Conservation (phyloP, 176 grass and related monocot genomes). For the Triticum turgidum region DNA sequence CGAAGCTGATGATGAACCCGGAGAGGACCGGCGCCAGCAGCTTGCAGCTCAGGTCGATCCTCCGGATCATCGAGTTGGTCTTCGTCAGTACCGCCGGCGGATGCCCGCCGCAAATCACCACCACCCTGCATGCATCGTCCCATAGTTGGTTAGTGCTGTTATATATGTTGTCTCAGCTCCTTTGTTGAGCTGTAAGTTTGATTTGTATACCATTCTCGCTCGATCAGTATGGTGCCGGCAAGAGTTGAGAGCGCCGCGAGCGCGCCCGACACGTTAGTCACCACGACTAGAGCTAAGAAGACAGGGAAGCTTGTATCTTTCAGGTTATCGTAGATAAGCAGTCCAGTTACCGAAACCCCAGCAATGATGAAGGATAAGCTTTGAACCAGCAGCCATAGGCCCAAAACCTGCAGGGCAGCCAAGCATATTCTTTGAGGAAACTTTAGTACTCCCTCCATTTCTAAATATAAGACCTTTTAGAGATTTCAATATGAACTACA, state of each 20-base stretch:
- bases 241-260: conserved; percentile 80
- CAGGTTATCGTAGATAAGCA: conserved; percentile 50
- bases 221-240: conserved; percentile 82
- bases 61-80: conserved; percentile 86
- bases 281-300: conserved; percentile 56
- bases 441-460: too few species aligned
- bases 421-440: background rate
- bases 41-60: conserved; percentile 91
- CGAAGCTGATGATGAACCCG: conserved; percentile 85
- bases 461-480: too few species aligned
- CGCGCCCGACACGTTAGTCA: conserved; percentile 76
- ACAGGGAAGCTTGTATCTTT: conserved; percentile 32
- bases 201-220: conserved; percentile 73
- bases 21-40: conserved; percentile 77
- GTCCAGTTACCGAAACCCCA: conserved; percentile 48
- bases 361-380: conserved; percentile 73
- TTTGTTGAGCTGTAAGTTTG: background rate
- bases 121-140: conserved; percentile 49
- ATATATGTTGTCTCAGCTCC: background rate
- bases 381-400: conserved; percentile 65
- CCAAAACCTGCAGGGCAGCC: conserved; percentile 46
- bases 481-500: too few species aligned
- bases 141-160: background rate
- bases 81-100: conserved; percentile 52
- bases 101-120: conserved; percentile 64